Evolutionary conservation across 768 basidiomycete genomes (phyloP).

Genomic region (Tylopilus balloui): DNA sequence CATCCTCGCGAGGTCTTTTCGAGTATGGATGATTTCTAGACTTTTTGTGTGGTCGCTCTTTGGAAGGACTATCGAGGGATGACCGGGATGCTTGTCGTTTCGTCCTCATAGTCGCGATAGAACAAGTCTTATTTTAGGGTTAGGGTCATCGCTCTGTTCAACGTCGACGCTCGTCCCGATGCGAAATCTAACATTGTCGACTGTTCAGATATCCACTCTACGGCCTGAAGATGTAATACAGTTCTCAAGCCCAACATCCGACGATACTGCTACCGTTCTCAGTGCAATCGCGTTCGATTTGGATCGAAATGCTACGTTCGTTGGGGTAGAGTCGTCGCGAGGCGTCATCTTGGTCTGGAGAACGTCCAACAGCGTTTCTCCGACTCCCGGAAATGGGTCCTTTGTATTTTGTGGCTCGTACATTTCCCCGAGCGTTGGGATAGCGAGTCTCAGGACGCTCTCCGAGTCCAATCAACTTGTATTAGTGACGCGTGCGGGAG

Average conservation of each 20-base stretch:
- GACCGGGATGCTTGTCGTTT: slow-evolving; percentile 1
- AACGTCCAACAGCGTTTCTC: slow-evolving; percentile 13
- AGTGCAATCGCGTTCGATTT: slow-evolving; percentile 54
- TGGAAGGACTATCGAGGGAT: slow-evolving; percentile 11
- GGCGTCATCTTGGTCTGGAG: slow-evolving; percentile 60
- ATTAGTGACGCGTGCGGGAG: slow-evolving; percentile 70
- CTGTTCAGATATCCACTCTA: slow-evolving; percentile 22
- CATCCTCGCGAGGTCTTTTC: slow-evolving; percentile 12
- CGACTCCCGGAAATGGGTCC: slow-evolving; percentile 10
- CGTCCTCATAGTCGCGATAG: neutral
- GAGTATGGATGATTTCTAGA: slow-evolving; percentile 13
- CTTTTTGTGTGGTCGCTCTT: slow-evolving; percentile 11
- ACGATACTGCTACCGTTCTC: slow-evolving; percentile 33
- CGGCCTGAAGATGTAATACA: slow-evolving; percentile 12
- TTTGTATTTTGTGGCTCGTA: slow-evolving; percentile 27
- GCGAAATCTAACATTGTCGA: slow-evolving; percentile 53
- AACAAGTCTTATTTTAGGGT: slow-evolving; percentile 8
- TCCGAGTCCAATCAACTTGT: slow-evolving; percentile 67
- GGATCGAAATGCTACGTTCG: slow-evolving; percentile 58
- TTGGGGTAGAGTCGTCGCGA: slow-evolving; percentile 55
- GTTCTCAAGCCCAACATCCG: slow-evolving; percentile 14
- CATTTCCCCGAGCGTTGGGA: slow-evolving; percentile 33
- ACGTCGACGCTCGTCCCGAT: slow-evolving; percentile 28
- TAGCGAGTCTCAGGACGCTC: slow-evolving; percentile 64
- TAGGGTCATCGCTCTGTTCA: slow-evolving; percentile 12